phyloP scores from a whole-genome alignment of 768 basidiomycete species.

The Suillus bovinus region DNA sequence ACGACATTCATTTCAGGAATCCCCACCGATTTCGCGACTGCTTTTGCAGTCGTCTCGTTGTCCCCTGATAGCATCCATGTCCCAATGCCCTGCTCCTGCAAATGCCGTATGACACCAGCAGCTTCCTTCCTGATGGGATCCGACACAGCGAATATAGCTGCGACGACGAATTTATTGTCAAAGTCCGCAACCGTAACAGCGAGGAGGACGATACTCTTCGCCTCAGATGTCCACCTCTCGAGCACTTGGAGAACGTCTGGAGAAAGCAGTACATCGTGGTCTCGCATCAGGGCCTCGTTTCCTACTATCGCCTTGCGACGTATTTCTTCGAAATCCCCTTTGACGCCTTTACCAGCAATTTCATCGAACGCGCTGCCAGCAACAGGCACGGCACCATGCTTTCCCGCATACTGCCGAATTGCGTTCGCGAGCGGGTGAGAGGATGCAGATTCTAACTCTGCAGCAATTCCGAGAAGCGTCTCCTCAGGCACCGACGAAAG shows the following conservation, averaged over 20 bases:
- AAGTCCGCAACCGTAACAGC: conserved; percentile 36
- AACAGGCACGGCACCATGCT: conserved; percentile 31
- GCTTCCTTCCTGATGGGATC: conserved; percentile 68
- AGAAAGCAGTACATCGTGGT: conserved; percentile 43
- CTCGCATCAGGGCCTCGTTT: conserved; percentile 64
- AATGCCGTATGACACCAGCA: conserved; percentile 46
- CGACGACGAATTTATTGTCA: conserved; percentile 31
- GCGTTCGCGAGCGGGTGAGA: conserved; percentile 69
- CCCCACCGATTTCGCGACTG: conserved; percentile 68
- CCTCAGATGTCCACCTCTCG: conserved; percentile 59
- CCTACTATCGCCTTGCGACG: conserved; percentile 59
- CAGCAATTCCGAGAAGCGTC: conserved; percentile 51
- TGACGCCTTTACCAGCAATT: conserved; percentile 64
- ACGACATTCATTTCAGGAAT: conserved; percentile 68
- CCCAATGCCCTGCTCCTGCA: conserved; percentile 53
- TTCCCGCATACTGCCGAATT: conserved; percentile 49
- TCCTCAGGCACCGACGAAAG: conserved; percentile 21
- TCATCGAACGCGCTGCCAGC: conserved; percentile 51
- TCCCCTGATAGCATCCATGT: conserved; percentile 89
- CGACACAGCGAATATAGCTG: conserved; percentile 59
- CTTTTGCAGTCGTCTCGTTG: conserved; percentile 63
- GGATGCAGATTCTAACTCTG: conserved; percentile 54
- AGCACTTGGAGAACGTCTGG: conserved; percentile 32
- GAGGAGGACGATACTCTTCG: conserved; percentile 70
- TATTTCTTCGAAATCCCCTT: conserved; percentile 43